Evolutionary conservation across 352 stramenopile genomes (phyloP).

Genomic region (Phytophthora pluvialis): DNA sequence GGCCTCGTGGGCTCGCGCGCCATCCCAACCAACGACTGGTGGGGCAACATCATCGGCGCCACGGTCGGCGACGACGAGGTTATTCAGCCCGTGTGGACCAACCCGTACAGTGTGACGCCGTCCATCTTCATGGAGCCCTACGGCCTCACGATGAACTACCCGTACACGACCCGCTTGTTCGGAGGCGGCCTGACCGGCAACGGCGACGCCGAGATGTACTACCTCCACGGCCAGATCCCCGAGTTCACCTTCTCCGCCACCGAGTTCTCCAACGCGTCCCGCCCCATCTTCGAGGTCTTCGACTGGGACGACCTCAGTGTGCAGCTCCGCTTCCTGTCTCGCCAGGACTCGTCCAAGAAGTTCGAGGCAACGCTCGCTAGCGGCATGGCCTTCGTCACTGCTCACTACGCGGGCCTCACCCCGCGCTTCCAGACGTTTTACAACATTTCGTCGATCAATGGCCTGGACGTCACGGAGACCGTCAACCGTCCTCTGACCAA

Average conservation of each 20-base stretch:
- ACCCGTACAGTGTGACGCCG: slow-evolving; percentile 65
- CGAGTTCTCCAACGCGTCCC: slow-evolving; percentile 48
- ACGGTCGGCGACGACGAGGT: slow-evolving; percentile 37
- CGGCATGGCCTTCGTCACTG: slow-evolving; percentile 72
- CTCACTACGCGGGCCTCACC: slow-evolving; percentile 52
- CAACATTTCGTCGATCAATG: slow-evolving; percentile 63
- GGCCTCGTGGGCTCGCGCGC: slow-evolving; percentile 46
- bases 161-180: slow-evolving; percentile 56
- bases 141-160: slow-evolving; percentile 64
- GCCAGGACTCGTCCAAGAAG: slow-evolving; percentile 37
- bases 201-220: slow-evolving; percentile 55
- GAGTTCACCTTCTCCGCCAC: slow-evolving; percentile 61
- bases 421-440: slow-evolving; percentile 50
- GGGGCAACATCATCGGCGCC: slow-evolving; percentile 71
- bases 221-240: slow-evolving; percentile 48
- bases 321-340: slow-evolving; percentile 45
- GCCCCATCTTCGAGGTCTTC: slow-evolving; percentile 46
- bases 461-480: slow-evolving; percentile 33
- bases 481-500: slow-evolving; percentile 40
- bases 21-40: slow-evolving; percentile 81
- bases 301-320: slow-evolving; percentile 66
- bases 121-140: slow-evolving; percentile 43
- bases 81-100: slow-evolving; percentile 66
- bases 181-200: slow-evolving; percentile 56
- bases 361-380: slow-evolving; percentile 59